Evolutionary conservation across 768 basidiomycete genomes (phyloP), one percentile per base, ranked within the genome.

Genomic region (Tylopilus subfusipes): DNA sequence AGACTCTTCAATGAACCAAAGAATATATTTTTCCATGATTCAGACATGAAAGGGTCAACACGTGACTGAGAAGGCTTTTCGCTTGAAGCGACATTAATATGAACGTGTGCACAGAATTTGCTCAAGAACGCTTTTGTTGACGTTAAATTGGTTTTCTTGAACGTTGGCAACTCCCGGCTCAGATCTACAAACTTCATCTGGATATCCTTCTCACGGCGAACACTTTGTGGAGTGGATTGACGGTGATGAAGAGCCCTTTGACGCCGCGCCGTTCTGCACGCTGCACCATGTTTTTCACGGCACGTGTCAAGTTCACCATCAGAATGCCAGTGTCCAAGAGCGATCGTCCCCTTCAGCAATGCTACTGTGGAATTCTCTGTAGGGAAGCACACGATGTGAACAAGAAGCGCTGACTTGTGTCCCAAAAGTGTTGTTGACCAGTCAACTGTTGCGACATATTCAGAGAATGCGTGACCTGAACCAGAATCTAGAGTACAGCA

Each of bases 211-310:
- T 94, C 91, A 54, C 93, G 80, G 19, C 92, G 82, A 46, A 94
- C 94, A 14, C 97, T 83, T 61, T 97, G 94, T 9, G 94, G 93
- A 0, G 94, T n/a, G n/a, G 93, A 73, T 96, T 93, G 27, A 97
- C 93, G 0, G 93, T 95, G 69, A 97, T 95, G 73, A 97, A 96
- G 9, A 97, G 76, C 2, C 79, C 93, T 70, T 92, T 92, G 65
- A 98, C 80, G 2, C 93, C 93, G 31, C 93, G 82, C 59, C 79
- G 74, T 70, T 93, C 92, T 2, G 94, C 94, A 61, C 95, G 89
- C 62, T 89, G 82, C 0, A 96, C 57, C 83, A 82, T 4, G 39
- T 88, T 88, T 0, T 81, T 90, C 0, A 90, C 93, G 0, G 92
- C 91, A 62, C 86, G 77, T 2, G 94, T 96, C 30, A 97, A 68